These are phyloP conservation scores for Mallotus nudiflorus DNA, from an alignment of 345 rosid species.

Conservation along the genomic window DNA sequence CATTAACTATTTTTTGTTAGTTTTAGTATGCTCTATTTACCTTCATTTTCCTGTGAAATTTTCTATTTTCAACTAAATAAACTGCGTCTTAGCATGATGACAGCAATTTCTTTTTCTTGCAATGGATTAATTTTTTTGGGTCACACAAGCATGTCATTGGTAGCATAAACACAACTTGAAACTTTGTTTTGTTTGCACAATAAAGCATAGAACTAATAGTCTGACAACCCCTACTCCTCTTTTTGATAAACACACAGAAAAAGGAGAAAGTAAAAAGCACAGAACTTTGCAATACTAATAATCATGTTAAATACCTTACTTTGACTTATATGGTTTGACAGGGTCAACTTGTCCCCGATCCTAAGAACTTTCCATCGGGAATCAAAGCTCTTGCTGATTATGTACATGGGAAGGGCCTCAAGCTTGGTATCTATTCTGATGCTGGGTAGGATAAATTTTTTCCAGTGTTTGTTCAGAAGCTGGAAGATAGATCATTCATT, in stretches of 20 bases:
- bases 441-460: slow-evolving; percentile 82
- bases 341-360: slow-evolving; percentile 81
- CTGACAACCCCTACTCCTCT: not conserved
- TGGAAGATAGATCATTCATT: slow-evolving; percentile 23
- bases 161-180: not conserved
- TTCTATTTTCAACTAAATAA: not conserved
- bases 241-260: not conserved
- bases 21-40: too few species aligned
- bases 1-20: not conserved
- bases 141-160: not conserved
- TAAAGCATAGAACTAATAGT: not conserved
- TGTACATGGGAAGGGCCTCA: slow-evolving; percentile 77
- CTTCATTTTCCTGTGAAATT: too few species aligned
- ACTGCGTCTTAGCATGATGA: not conserved
- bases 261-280: not conserved
- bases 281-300: not conserved
- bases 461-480: slow-evolving; percentile 15
- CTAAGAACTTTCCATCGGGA: slow-evolving; percentile 83
- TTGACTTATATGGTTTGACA: slow-evolving; percentile 35
- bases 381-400: slow-evolving; percentile 84
- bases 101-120: not conserved
- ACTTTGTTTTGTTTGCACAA: not conserved
- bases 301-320: not conserved
- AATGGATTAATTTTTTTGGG: not conserved
- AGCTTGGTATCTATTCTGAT: slow-evolving; percentile 97